Conservation (phyloP, 768 basidiomycete species). For the Lactarius pseudohatsudake region DNA sequence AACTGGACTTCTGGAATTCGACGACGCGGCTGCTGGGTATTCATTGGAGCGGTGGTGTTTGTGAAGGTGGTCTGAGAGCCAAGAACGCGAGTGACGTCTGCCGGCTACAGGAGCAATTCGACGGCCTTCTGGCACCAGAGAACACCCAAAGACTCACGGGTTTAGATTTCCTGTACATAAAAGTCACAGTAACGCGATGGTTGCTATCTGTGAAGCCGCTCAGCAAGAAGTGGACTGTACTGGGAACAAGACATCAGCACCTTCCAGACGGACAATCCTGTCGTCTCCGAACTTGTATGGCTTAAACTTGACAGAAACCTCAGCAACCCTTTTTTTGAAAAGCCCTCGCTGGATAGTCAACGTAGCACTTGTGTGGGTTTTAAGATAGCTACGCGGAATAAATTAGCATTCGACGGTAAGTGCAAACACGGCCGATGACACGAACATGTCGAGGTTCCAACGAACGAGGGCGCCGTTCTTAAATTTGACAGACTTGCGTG, state of each 20-base stretch:
- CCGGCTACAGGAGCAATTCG: background rate
- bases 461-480: background rate
- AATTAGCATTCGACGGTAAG: background rate
- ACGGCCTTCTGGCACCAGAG: background rate
- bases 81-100: background rate
- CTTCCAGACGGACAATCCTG: background rate
- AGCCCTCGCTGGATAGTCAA: background rate
- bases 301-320: background rate
- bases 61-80: background rate
- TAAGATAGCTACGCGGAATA: background rate
- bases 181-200: background rate
- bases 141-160: background rate
- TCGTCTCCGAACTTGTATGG: background rate
- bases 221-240: background rate
- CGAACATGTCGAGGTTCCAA: background rate
- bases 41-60: too few species aligned
- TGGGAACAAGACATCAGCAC: background rate
- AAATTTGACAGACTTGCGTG: background rate
- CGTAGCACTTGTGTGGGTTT: background rate
- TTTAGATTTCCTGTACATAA: background rate
- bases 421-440: background rate
- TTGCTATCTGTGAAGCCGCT: background rate
- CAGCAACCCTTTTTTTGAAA: background rate
- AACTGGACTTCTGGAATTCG: too few species aligned
- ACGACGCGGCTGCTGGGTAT: too few species aligned